Percentiles rank a stretch among this genome's conserved stretches.
phyloP scores from a whole-genome alignment of 2,329 filamentous ascomycete genomes.

The Ceratocystis destructans region DNA sequence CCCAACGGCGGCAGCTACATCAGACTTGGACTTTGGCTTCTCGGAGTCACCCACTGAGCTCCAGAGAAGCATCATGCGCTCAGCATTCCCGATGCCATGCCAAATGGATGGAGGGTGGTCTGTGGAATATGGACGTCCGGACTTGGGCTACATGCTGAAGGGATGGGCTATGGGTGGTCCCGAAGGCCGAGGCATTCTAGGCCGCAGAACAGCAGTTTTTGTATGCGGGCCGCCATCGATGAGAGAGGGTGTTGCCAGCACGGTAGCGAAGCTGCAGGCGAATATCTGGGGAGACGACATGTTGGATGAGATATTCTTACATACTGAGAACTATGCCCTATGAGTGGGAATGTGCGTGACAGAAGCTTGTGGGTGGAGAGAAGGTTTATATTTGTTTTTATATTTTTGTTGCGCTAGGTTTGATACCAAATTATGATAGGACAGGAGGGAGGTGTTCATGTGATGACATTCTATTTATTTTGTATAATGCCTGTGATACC shows the following conservation, averaged over 20 bases:
- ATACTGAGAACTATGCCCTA: slow-evolving; percentile 89
- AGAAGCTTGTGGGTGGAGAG: background rate
- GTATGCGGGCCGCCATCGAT: slow-evolving; percentile 82
- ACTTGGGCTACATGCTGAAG: slow-evolving; percentile 73
- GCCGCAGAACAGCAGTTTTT: slow-evolving; percentile 72
- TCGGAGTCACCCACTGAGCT: slow-evolving; percentile 73
- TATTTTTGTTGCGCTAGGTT: background rate
- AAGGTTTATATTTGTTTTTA: background rate
- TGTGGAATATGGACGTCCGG: slow-evolving; percentile 81
- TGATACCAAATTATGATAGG: background rate
- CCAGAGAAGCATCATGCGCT: slow-evolving; percentile 80
- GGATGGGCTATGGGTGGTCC: slow-evolving; percentile 62
- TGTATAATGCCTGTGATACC: no score
- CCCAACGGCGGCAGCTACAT: slow-evolving; percentile 30
- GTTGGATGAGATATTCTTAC: slow-evolving; percentile 81
- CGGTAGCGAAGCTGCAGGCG: slow-evolving; percentile 68
- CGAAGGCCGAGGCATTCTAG: slow-evolving; percentile 56
- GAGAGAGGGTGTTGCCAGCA: slow-evolving; percentile 75
- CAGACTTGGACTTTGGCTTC: slow-evolving; percentile 67
- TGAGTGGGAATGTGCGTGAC: slow-evolving; percentile 26
- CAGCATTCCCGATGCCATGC: slow-evolving; percentile 61
- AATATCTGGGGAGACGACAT: slow-evolving; percentile 67
- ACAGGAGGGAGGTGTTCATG: no score
- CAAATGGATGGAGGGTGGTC: slow-evolving; percentile 70
- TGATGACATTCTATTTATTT: no score